Evolutionary conservation across 148 eudicot species (phyloP), one percentile per base, ranked within the genome.

Genomic region (Spergularia bocconei): DNA sequence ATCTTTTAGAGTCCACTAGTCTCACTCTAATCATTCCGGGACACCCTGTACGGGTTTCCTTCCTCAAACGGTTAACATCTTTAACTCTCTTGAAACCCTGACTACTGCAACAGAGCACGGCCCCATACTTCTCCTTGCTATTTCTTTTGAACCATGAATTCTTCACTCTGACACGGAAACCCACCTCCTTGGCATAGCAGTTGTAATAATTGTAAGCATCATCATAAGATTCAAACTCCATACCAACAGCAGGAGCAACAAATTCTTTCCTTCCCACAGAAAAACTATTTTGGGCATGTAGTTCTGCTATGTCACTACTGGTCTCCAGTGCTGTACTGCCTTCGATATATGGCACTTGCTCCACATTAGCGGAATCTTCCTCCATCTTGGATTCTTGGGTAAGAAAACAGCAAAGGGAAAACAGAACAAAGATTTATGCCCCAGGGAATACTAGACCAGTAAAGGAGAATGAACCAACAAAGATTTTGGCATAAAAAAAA

Each of bases 161-260:
- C 70, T 93, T 93, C 67, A 93, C 98, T 63, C 98, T 75, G 23
- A 93, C 91, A 69, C 88, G 81, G 67, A 93, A 91, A 0, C 98
- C 98, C 33, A 79, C 79, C 76, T 91, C 96, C 81, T 79, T 86
- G 2, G 93, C 98, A 70, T 93, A 91, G 60, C 93, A 91, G 54
- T 76, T 88, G 61, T 86, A 91, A 63, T 93, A 93, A 78, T 91
- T 91, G 78, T 93, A 91, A 16, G 92, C 96, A 78, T 93, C 98
- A 20, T 93, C 96, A 69, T 91, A 93, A 19, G 98, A 87, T 74
- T 92, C 97, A 69, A 92, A 92, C 79, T 92, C 97, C 95, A 90
- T 87, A 29, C 93, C 95, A 6, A 80, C 84, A 19, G 91, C 85
- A 53, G 97, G 95, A 39, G 95, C 81, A 33, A 84, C 92, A 82